Base-by-base conservation (phyloP, 108 stramenopile species). In the Discostella pseudostelligera region DNA sequence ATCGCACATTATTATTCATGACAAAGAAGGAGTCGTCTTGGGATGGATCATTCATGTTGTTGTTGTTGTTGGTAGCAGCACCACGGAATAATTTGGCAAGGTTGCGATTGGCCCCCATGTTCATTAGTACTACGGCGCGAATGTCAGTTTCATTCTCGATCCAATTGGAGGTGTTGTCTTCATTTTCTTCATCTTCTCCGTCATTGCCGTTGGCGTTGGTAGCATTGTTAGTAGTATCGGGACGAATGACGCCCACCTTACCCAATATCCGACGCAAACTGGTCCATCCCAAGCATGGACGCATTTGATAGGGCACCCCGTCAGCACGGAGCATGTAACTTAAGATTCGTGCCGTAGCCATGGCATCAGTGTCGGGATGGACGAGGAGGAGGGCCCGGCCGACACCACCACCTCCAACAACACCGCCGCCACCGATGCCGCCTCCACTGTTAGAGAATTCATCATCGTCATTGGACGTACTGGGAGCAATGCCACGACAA, bases 291-390 rank as follows among this genome's bases (percentile, higher is more conserved):
- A 56, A 29, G 55, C 91, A 93, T 10, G 87, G 87, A 9, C 81
- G 65, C 8, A 88, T 51, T 44, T 87, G 87, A 59, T 93, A 87
- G 0, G 81, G 79, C 4, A 93, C 74, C 6, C 81, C 79, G 42
- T 93, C 92, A 36, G 83, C 76, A 17, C 92, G 80, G 20, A 90
- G 69, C 85, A 83, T 75, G 71, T 84, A 93, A 28, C 82, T 63
- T 39, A 86, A 42, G 22, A 93, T 90, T 2, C 92, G 87, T 8
- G 87, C 82, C 24, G 85, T 70, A 53, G 82, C 69, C 67, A 93
- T 61, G 65, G 92, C 88, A 67, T 93, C 92, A 47, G 83, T 83
- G 49, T 86, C 85, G 44, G 87, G 74, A 62, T 83, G 74, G 69
- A 76, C 78, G 37, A 93, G 79, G 53, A 93, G 37, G 53, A 86